phyloP scores from a whole-genome alignment of 1,139 yeast genomes.

The Wickerhamiella pararugosa region DNA sequence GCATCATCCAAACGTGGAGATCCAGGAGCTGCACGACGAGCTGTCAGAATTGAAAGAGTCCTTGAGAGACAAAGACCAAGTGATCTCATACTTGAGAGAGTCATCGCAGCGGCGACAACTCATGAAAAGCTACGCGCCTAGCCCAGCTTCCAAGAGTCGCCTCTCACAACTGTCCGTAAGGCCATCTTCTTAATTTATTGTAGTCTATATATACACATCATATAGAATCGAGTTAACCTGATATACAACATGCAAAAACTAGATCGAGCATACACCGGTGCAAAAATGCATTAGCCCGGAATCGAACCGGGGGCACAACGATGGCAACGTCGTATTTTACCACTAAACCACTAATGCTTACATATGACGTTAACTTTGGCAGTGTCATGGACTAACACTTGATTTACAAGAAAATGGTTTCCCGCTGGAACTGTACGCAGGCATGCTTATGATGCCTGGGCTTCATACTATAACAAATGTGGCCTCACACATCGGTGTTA shows the following conservation, averaged over 20 bases:
- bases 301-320: conserved; percentile 18
- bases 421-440: no score
- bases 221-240: no score
- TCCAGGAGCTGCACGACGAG: conserved; percentile 53
- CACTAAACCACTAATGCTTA: conserved; percentile 16
- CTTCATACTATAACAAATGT: no score
- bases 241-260: no score
- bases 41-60: conserved; percentile 47
- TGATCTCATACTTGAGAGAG: conserved; percentile 47
- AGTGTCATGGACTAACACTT: no score
- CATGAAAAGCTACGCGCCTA: conserved; percentile 4
- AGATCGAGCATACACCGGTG: no score
- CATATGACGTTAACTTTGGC: neutral
- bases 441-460: no score
- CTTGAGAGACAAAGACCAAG: conserved; percentile 56
- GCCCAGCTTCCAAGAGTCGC: conserved; percentile 4
- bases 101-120: conserved; percentile 6
- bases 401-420: no score
- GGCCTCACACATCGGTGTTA: no score
- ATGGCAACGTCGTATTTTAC: conserved; percentile 17
- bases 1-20: conserved; percentile 13
- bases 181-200: neutral
- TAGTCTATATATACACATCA: no score
- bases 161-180: conserved; percentile 1
- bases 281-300: conserved; percentile 15